These are phyloP conservation scores for Exophiala xenobiotica DNA, from an alignment of 2,329 filamentous ascomycete genomes.

Conservation along the genomic window DNA sequence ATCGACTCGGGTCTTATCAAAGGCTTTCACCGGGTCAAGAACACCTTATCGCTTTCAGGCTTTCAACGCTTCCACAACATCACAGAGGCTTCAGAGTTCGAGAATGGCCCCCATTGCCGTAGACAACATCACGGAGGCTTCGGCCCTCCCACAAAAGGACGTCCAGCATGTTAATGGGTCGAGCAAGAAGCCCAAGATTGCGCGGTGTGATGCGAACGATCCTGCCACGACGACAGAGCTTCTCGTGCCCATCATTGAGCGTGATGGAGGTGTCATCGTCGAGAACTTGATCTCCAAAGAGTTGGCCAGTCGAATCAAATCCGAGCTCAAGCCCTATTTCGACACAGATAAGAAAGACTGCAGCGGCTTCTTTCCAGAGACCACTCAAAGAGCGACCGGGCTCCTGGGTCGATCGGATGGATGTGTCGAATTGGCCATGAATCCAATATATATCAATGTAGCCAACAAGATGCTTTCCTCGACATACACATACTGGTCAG, in stretches of 20 bases:
- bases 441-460: conserved; percentile 37
- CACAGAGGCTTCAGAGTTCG: neutral
- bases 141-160: conserved; percentile 6
- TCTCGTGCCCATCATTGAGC: conserved; percentile 18
- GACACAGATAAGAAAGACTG: conserved; percentile 27
- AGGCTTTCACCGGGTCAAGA: neutral
- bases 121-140: conserved; percentile 12
- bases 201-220: conserved; percentile 21
- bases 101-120: conserved; percentile 22
- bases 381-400: conserved; percentile 38
- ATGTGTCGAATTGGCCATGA: conserved; percentile 41
- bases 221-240: conserved; percentile 19
- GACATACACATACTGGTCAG: conserved; percentile 40
- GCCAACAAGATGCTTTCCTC: conserved; percentile 39
- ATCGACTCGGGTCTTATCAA: neutral
- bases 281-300: conserved; percentile 25
- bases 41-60: neutral
- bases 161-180: neutral
- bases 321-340: conserved; percentile 30
- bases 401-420: conserved; percentile 40
- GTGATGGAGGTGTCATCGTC: conserved; percentile 29
- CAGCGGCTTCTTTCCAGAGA: conserved; percentile 33
- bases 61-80: neutral
- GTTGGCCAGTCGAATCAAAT: conserved; percentile 24
- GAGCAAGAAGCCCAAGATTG: conserved; percentile 8